Evolutionary conservation across 148 eudicot genomes (phyloP).

Genomic region (Vaccinium darrowii): DNA sequence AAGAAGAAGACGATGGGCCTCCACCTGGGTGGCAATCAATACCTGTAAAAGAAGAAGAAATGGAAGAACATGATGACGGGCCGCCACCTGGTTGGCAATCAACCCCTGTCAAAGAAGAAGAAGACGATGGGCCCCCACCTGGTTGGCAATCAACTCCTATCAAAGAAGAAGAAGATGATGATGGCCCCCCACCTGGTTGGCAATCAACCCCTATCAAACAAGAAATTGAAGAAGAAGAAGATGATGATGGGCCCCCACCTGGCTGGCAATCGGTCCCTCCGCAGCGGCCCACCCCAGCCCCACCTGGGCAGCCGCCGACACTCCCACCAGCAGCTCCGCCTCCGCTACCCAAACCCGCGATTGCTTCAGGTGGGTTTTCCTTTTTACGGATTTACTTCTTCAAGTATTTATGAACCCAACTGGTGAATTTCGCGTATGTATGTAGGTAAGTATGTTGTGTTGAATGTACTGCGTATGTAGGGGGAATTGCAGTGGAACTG

Average conservation of each 20-base stretch:
- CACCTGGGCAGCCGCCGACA: slow-evolving; percentile 12
- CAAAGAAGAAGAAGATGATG: slow-evolving; percentile 19
- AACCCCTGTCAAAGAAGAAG: neutral
- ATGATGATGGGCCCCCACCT: slow-evolving; percentile 29
- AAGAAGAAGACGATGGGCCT: slow-evolving; percentile 40
- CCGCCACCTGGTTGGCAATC: slow-evolving; percentile 29
- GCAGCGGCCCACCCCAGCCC: slow-evolving; percentile 5
- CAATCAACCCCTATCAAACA: slow-evolving; percentile 16
- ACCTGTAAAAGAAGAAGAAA: slow-evolving; percentile 8
- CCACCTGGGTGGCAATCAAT: slow-evolving; percentile 46
- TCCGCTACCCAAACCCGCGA: slow-evolving; percentile 9
- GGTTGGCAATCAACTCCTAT: slow-evolving; percentile 23
- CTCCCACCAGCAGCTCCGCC: neutral
- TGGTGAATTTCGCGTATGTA: neutral
- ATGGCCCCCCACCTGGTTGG: slow-evolving; percentile 55
- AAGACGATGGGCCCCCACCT: slow-evolving; percentile 30
- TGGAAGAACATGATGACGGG: slow-evolving; percentile 19
- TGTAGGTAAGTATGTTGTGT: neutral
- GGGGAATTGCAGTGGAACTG: neutral
- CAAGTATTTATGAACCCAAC: neutral
- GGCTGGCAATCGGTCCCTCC: slow-evolving; percentile 26
- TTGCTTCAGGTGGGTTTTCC: slow-evolving; percentile 25
- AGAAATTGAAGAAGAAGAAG: slow-evolving; percentile 20
- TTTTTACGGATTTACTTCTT: neutral
- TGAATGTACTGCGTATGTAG: neutral